These are phyloP conservation scores for Deuterostichococcus epilithicus DNA, from an alignment of 139 green algal species.

Conservation along the genomic window DNA sequence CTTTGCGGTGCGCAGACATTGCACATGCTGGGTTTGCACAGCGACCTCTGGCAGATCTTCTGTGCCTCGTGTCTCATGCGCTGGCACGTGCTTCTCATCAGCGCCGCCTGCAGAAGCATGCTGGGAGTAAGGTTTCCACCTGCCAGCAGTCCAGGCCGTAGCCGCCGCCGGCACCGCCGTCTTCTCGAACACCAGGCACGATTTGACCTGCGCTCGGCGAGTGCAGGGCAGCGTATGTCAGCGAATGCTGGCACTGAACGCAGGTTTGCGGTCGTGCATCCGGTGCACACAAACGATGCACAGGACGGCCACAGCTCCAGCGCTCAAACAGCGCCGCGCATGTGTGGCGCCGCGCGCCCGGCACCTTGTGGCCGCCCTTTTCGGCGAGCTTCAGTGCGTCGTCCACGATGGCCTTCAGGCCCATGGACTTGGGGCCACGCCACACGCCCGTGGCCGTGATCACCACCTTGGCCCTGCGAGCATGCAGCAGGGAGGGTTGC, in stretches of 20 bases:
- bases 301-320: not conserved
- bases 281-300: not conserved
- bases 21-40: too few species aligned
- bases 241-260: conserved; percentile 46
- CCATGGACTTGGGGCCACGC: conserved; percentile 77
- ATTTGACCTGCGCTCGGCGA: not conserved
- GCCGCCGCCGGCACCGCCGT: not conserved
- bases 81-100: too few species aligned
- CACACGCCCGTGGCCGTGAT: conserved; percentile 28
- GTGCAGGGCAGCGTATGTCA: conserved; percentile 12
- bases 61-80: too few species aligned
- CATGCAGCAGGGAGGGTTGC: too few species aligned
- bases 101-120: too few species aligned
- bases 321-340: not conserved
- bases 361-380: conserved; percentile 19
- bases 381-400: conserved; percentile 38
- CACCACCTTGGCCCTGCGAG: conserved; percentile 47
- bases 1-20: too few species aligned
- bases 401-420: conserved; percentile 75
- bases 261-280: conserved; percentile 20
- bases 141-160: conserved; percentile 1
- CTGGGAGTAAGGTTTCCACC: not conserved
- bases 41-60: too few species aligned
- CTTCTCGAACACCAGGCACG: conserved; percentile 6
- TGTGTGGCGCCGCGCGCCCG: not conserved